A percentile compares a stretch with the other conserved stretches of the same genome.
Conservation (phyloP, 106 monocot genomes). For the Vanilla planifolia region DNA sequence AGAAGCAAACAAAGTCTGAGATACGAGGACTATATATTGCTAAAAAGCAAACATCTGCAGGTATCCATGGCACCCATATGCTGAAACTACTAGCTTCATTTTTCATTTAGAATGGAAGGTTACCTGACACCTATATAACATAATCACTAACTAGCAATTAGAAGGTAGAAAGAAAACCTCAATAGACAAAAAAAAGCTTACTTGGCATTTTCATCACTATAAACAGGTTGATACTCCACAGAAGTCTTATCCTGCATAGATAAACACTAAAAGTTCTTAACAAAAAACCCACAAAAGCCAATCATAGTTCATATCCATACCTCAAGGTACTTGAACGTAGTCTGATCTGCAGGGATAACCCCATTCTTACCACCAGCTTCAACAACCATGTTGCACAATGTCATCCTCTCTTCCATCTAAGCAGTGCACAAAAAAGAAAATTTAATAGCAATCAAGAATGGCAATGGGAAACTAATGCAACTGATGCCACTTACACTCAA, state of each 20-base stretch:
- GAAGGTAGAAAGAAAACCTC: too few species aligned
- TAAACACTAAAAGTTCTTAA: background rate
- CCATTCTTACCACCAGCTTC: conserved; percentile 99
- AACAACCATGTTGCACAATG: conserved; percentile 96
- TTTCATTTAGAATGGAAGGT: background rate
- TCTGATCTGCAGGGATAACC: conserved; percentile 82
- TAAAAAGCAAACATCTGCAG: too few species aligned
- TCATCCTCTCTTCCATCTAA: conserved; percentile 99
- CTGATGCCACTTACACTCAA: conserved; percentile 44
- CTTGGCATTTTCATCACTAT: conserved; percentile 86
- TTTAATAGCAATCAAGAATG: background rate
- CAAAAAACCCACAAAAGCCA: background rate
- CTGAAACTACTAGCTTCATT: too few species aligned
- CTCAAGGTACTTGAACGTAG: conserved; percentile 90
- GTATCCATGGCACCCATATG: too few species aligned
- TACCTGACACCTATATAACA: background rate
- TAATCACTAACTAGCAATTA: too few species aligned
- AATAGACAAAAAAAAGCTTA: conserved; percentile 9
- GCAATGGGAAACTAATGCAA: background rate
- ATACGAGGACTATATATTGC: too few species aligned
- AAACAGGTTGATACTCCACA: conserved; percentile 63
- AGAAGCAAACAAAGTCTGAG: too few species aligned
- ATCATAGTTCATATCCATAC: conserved; percentile 22
- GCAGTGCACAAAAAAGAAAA: conserved; percentile 9
- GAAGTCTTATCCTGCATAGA: conserved; percentile 72